These are phyloP conservation scores for Apiospora rasikravindrae DNA, from an alignment of 2,329 filamentous ascomycete genomes.

Conservation along the genomic window DNA sequence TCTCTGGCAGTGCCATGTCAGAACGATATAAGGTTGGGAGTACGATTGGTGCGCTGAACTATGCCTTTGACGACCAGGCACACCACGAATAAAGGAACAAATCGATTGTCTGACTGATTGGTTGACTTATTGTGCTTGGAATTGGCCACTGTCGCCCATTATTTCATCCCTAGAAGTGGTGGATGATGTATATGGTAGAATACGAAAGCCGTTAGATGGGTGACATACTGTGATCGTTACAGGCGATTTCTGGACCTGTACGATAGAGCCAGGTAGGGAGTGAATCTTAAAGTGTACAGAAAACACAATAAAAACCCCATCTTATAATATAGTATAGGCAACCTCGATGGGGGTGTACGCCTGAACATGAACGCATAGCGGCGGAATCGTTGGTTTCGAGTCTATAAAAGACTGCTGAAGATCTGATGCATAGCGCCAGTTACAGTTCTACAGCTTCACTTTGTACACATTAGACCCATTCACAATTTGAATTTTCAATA, in stretches of 20 bases:
- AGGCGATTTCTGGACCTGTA: not conserved
- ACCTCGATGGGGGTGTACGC: not conserved
- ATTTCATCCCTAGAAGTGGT: not conserved
- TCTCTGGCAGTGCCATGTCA: not conserved
- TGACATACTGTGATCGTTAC: not conserved
- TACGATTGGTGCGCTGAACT: not conserved
- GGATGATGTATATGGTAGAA: not conserved
- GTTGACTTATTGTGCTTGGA: not conserved
- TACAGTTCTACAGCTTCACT: not conserved
- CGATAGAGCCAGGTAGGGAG: not conserved
- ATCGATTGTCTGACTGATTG: not conserved
- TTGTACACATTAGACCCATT: not conserved
- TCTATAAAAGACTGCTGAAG: not conserved
- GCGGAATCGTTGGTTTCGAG: not conserved
- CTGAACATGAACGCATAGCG: not conserved
- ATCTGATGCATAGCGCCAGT: too few species aligned
- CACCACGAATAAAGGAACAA: not conserved
- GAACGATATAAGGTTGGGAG: not conserved
- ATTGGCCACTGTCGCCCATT: not conserved
- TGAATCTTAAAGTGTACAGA: not conserved
- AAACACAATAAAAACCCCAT: not conserved
- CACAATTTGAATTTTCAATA: not conserved
- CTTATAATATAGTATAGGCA: too few species aligned
- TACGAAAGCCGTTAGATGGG: not conserved
- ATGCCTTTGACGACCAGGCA: not conserved